Conservation (phyloP, 2,329 filamentous ascomycete genomes). For the Pestalotiopsis sp. region DNA sequence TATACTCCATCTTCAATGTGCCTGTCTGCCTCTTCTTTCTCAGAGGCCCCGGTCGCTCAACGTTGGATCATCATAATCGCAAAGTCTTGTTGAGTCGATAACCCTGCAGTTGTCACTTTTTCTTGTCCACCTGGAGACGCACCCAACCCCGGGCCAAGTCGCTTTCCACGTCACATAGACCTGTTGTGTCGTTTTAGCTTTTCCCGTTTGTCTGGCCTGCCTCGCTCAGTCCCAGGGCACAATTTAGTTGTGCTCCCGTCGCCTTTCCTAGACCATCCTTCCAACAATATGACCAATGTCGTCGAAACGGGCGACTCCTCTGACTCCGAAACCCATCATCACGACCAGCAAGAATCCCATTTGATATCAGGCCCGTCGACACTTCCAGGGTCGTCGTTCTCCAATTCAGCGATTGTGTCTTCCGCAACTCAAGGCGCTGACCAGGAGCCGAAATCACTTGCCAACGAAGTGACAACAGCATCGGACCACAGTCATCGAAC, state of each 20-base stretch:
- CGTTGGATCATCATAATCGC: neutral
- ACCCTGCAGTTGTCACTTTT: neutral
- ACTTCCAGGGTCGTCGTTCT: neutral
- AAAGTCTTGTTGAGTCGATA: neutral
- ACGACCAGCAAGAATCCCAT: neutral
- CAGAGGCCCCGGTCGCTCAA: constrained; percentile 4
- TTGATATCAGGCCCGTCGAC: neutral
- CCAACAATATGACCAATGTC: constrained; percentile 8
- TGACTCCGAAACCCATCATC: neutral
- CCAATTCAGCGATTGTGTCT: neutral
- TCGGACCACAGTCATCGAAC: constrained; percentile 7
- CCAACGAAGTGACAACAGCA: constrained; percentile 4
- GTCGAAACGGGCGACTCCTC: neutral
- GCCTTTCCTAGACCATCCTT: neutral
- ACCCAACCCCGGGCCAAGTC: neutral
- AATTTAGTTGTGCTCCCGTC: neutral
- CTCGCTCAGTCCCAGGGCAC: neutral
- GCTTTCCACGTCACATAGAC: neutral
- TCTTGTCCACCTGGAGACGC: neutral
- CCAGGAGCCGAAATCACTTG: neutral
- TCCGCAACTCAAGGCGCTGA: neutral
- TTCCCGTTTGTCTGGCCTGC: constrained; percentile 2
- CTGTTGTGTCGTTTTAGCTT: constrained; percentile 2
- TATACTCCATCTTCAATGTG: constrained; percentile 6
- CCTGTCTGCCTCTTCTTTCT: constrained; percentile 8